A percentile compares a stretch with the other conserved stretches of the same genome.
phyloP scores from a whole-genome alignment of 805 yeast genomes.

The Ogataea zsoltii region DNA sequence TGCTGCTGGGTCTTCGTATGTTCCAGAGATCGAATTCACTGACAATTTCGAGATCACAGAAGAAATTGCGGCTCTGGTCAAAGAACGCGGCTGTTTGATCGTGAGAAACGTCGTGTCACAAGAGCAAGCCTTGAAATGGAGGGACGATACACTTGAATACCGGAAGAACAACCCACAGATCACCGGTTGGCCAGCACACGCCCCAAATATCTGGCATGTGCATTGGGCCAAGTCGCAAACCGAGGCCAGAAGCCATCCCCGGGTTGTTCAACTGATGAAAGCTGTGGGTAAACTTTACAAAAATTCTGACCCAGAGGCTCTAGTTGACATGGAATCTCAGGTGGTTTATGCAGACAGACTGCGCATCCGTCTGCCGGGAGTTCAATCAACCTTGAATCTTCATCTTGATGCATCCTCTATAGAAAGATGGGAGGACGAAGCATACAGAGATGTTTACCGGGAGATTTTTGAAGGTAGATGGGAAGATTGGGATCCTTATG shows the following conservation, averaged over 20 bases:
- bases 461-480: conserved; percentile 41
- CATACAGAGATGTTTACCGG: conserved; percentile 38
- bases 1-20: conserved; percentile 22
- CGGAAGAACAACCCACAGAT: conserved; percentile 32
- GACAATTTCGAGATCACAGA: conserved; percentile 12
- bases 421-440: conserved; percentile 47
- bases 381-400: conserved; percentile 35
- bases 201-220: conserved; percentile 33
- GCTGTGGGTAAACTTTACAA: conserved; percentile 13
- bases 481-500: conserved; percentile 45
- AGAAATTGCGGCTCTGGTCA: conserved; percentile 9
- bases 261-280: conserved; percentile 30
- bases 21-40: conserved; percentile 29
- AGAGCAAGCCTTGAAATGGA: conserved; percentile 26
- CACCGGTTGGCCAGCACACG: conserved; percentile 29
- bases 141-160: conserved; percentile 23
- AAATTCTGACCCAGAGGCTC: conserved; percentile 26
- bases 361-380: conserved; percentile 43
- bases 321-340: conserved; percentile 34
- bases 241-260: conserved; percentile 41
- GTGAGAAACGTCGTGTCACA: conserved; percentile 35
- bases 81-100: conserved; percentile 32
- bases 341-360: conserved; percentile 45
- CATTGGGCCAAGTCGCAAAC: conserved; percentile 43
- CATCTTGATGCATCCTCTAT: conserved; percentile 46